A percentile compares a stretch with the other conserved stretches of the same genome.
These are phyloP conservation scores for Ceratobasidium sp. DNA, from an alignment of 1,284 basidiomycete genomes.

Conservation along the genomic window DNA sequence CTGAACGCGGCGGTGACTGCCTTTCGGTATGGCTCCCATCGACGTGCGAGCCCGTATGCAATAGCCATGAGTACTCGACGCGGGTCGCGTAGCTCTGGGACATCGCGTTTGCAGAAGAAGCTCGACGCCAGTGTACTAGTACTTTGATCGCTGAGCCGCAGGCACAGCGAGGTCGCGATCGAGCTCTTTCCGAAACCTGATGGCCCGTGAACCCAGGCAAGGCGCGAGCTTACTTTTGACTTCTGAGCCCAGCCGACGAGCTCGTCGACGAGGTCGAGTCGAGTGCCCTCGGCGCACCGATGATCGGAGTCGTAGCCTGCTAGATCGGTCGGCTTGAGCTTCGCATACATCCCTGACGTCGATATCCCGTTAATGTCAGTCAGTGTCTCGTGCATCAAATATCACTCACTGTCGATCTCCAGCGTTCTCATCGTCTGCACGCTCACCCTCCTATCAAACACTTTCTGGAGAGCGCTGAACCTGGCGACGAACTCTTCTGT, in stretches of 20 bases:
- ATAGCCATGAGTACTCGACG: constrained; percentile 24
- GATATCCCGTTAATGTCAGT: too few relatives aligned
- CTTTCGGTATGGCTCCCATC: background rate
- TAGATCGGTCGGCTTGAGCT: background rate
- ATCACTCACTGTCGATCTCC: too few relatives aligned
- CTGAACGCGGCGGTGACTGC: background rate
- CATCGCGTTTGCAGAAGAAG: constrained; percentile 54
- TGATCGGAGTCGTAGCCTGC: background rate
- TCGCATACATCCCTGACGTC: too few relatives aligned
- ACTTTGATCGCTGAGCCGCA: constrained; percentile 23
- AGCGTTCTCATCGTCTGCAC: background rate
- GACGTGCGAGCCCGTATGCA: background rate
- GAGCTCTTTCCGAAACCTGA: constrained; percentile 52
- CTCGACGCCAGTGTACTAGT: constrained; percentile 53
- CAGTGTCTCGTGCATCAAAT: too few relatives aligned
- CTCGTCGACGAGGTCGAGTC: background rate
- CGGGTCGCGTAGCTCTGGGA: constrained; percentile 24
- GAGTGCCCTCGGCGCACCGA: background rate
- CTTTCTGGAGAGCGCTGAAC: background rate
- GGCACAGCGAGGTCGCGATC: constrained; percentile 52
- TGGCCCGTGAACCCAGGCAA: constrained; percentile 51
- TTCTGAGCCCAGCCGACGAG: background rate
- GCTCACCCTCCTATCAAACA: background rate
- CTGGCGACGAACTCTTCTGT: background rate
- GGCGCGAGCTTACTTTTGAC: too few relatives aligned